These are phyloP conservation scores for Cronartium ribicola DNA, from an alignment of 1,284 basidiomycete genomes.

Conservation along the genomic window DNA sequence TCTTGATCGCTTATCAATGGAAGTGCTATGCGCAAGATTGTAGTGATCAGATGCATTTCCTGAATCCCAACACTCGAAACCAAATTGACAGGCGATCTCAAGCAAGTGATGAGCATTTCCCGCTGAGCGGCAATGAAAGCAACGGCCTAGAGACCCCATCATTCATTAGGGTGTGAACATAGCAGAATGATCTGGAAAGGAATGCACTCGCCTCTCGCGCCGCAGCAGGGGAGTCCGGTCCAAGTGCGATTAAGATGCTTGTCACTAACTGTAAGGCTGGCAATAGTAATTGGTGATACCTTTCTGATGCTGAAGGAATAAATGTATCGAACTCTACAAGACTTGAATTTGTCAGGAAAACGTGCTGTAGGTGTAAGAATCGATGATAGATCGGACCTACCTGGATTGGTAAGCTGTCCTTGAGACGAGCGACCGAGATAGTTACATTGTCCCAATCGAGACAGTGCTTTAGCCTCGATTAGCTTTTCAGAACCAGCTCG, in stretches of 20 bases:
- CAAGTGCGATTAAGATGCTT: constrained; percentile 30
- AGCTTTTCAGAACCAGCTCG: constrained; percentile 77
- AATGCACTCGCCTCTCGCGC: constrained; percentile 58
- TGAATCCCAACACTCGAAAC: constrained; percentile 65
- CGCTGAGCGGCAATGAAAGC: constrained; percentile 72
- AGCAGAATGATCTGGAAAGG: background rate
- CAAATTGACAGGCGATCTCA: constrained; percentile 66
- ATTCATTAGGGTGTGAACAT: background rate
- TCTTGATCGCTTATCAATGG: constrained; percentile 70
- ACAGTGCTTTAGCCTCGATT: constrained; percentile 71
- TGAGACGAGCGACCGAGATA: constrained; percentile 74
- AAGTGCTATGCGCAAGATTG: constrained; percentile 64
- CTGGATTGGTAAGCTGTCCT: constrained; percentile 74
- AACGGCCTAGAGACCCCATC: constrained; percentile 58
- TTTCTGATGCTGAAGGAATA: constrained; percentile 76
- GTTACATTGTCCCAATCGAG: constrained; percentile 76
- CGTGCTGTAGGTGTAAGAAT: background rate
- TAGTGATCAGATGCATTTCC: constrained; percentile 70
- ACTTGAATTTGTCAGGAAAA: background rate
- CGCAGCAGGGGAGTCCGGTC: constrained; percentile 56
- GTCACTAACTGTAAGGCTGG: constrained; percentile 69
- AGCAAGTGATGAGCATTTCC: constrained; percentile 70
- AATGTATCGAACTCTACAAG: constrained; percentile 65
- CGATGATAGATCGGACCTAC: background rate
- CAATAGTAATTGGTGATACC: constrained; percentile 81